Evolutionary conservation across 192 early-diverging fungal species (phyloP).

Genomic region (Radiomyces spectabilis): DNA sequence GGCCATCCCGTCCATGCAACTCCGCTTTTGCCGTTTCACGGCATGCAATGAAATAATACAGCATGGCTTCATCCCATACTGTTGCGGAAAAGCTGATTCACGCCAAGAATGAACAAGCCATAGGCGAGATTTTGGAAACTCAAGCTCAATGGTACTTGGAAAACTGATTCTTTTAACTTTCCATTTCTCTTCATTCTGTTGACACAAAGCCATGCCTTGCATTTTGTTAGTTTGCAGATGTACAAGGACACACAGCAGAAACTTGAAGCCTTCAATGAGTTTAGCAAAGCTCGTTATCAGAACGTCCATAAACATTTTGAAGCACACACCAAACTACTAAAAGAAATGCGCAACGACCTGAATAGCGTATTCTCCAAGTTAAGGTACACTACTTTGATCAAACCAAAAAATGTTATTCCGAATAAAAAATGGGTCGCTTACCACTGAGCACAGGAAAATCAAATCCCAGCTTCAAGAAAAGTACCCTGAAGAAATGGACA

Average conservation of each 20-base stretch:
- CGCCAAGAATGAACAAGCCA: too few species aligned
- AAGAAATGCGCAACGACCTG: slow-evolving; percentile 47
- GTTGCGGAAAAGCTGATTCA: too few species aligned
- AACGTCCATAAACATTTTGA: slow-evolving; percentile 44
- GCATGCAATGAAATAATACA: too few species aligned
- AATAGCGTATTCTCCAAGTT: slow-evolving; percentile 50
- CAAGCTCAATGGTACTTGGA: not conserved
- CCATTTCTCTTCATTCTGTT: too few species aligned
- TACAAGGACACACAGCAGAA: slow-evolving; percentile 9
- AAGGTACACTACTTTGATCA: slow-evolving; percentile 25
- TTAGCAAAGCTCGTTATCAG: slow-evolving; percentile 45
- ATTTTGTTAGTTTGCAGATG: slow-evolving; percentile 9
- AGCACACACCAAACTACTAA: slow-evolving; percentile 42
- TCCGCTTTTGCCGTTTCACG: too few species aligned
- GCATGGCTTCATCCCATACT: too few species aligned
- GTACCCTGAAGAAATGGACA: slow-evolving; percentile 16
- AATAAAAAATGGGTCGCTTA: too few species aligned
- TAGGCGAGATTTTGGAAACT: not conserved
- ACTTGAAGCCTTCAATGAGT: slow-evolving; percentile 46
- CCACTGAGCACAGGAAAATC: slow-evolving; percentile 16
- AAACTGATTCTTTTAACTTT: not conserved
- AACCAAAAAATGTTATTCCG: too few species aligned
- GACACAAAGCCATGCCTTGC: too few species aligned
- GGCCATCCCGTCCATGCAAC: too few species aligned
- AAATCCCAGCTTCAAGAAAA: slow-evolving; percentile 10